A percentile compares a stretch with the other conserved stretches of the same genome.
Evolutionary conservation across 495 filamentous ascomycete species (phyloP).

Genomic region (Penicillium alfredii): DNA sequence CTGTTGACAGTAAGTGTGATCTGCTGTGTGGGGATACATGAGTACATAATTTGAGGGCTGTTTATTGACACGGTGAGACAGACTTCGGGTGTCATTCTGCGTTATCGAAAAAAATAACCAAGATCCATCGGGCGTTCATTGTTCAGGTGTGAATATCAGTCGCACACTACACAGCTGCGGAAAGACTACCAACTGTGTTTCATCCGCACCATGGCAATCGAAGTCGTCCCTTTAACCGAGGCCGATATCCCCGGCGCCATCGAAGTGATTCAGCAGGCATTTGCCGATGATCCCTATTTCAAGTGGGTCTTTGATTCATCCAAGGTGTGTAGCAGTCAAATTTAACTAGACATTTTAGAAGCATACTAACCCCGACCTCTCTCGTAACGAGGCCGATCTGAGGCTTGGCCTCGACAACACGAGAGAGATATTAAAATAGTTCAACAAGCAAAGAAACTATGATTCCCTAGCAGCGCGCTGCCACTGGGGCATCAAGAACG

Average conservation of each 20-base stretch:
- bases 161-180: no score
- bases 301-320: conserved; percentile 53
- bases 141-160: no score
- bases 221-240: conserved; percentile 48
- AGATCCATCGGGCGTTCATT: no score
- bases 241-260: conserved; percentile 56
- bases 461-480: conserved; percentile 54
- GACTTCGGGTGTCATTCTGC: no score
- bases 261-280: conserved; percentile 48
- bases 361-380: conserved; percentile 15
- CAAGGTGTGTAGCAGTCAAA: conserved; percentile 33
- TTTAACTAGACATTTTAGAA: not conserved
- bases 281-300: conserved; percentile 59
- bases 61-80: no score
- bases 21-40: no score
- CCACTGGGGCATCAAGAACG: conserved; percentile 59
- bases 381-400: conserved; percentile 16
- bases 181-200: no score
- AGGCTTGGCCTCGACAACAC: conserved; percentile 6
- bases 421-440: conserved; percentile 26
- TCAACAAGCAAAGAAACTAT: conserved; percentile 48
- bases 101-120: no score
- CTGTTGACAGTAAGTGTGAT: no score
- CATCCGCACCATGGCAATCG: conserved; percentile 46
- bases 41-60: no score